Base-by-base conservation (phyloP, 257 asterid species). In the Solanum paucissectum region DNA sequence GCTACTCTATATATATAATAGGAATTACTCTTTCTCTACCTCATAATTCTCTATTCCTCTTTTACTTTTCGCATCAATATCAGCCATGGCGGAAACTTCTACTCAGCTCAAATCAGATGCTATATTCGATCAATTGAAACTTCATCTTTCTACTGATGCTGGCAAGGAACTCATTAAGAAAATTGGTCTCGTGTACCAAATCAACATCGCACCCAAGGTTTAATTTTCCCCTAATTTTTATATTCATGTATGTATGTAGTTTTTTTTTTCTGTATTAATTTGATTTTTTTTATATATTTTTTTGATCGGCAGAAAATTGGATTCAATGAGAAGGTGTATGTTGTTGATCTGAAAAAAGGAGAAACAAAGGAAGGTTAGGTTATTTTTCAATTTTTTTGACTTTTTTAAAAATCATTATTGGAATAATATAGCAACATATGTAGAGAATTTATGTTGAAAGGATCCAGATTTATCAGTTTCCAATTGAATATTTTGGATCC, bases 151-250 rank as follows among this genome's bases (percentile, higher is more conserved):
- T 2, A 92, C 98, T 37, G 98, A 95, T 64, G 98, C 95, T 23
- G 99, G 98, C 1, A 95, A 94, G 87, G 87, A 88, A 74, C 95
- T 95, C 71, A 88, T 81, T 14, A 90, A 95, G 92, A 96, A 94
- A 86, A 94, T 96, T 40, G 98, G 96, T 66, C 98, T 96, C 86
- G 99, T 96, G 82, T 96, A 94, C 88, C 98, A 96, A 93, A 93
- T 95, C 83, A 94, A 96, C 71, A 91, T 96, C 75, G 98, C 99
- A 25, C 99, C 99, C n/a, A 95, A 96, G 99, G 99, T 96, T 7
- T 13, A 34, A n/a, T 9, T 18, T 74, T 9, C 25, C 55, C 69
- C 4, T 34, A 40, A 2, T 32, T n/a, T 60, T 49, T 23, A 14
- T n/a, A 13, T 88, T 32, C 44, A 9, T 40, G 13, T 20, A 5